Evolutionary conservation across 768 basidiomycete genomes (phyloP), one percentile per base, ranked within the genome.

Genomic region (Termitomyces sp.): DNA sequence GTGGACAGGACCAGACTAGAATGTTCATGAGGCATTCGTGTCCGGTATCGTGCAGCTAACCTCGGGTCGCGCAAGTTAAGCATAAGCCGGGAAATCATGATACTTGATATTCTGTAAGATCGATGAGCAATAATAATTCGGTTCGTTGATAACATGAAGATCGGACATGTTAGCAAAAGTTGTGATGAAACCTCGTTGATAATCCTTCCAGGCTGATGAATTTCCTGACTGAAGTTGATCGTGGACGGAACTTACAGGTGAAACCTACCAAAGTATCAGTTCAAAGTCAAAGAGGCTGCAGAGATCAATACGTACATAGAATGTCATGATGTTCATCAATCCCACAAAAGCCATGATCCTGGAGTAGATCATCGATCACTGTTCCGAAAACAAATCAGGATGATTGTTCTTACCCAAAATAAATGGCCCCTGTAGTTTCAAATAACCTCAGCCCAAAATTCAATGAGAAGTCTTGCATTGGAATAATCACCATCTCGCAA

Each of bases 401-500:
- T 35, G 33, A 44, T 33, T 18, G 24, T 39, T 39, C 71, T 57
- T 57, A 79, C 79, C 70, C 77, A 65, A 79, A 81, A 65, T 81
- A 81, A 9, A 79, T 65, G 15, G 75, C 70, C 6, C 78, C 79
- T 80, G 9, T 20, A 33, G 16, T 12, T 52, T 38, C 16, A 51
- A 24, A 39, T 33, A 39, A n/a, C 8, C 63, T 60, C 15, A 56
- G 39, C 7, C 36, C 24, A 9, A 20, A 16, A 39, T 6, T 0
- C 24, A 46, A 49, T 44, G 32, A 44, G 18, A 54, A 22, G 32
- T 32, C 18, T 42, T 6, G 8, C 11, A 40, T 20, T 7, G 22
- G 13, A 6, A 44, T 40, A 67, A 73, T 28, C 57, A 79, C 80
- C 80, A 64, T 82, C 80, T 16, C 79, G 74, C 20, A 80, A 61